Percentiles rank a stretch among this genome's conserved stretches.
phyloP scores from a whole-genome alignment of 768 basidiomycete genomes.

The Tephrocybe sp. region DNA sequence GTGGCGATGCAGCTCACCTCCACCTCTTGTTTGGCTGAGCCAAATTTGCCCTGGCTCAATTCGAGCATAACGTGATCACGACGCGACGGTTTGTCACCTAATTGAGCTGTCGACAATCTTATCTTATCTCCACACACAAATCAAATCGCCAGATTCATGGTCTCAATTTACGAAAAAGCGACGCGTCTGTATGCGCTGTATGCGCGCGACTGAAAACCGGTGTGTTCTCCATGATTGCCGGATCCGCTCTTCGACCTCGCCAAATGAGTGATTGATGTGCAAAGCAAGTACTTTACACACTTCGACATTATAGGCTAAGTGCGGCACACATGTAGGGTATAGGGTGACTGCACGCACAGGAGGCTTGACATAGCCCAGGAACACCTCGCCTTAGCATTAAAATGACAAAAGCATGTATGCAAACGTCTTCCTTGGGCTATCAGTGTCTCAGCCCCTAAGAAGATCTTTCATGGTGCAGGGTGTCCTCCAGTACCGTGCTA shows the following conservation, averaged over 20 bases:
- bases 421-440: not conserved
- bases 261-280: too few relatives aligned
- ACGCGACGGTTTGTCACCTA: not conserved
- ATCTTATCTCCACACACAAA: not conserved
- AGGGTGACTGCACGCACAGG: not conserved
- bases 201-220: too few relatives aligned
- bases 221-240: not conserved
- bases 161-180: too few relatives aligned
- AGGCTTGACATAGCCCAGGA: not conserved
- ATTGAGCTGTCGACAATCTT: not conserved
- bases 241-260: not conserved
- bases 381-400: not conserved
- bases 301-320: too few relatives aligned
- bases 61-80: not conserved
- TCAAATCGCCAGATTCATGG: too few relatives aligned
- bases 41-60: not conserved
- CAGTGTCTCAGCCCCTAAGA: constrained; percentile 7
- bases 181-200: too few relatives aligned
- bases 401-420: not conserved
- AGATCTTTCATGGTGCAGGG: not conserved
- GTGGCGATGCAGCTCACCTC: not conserved
- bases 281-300: too few relatives aligned
- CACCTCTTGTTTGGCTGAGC: not conserved
- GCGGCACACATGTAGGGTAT: not conserved
- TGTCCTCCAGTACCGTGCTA: not conserved